Percentiles rank a stretch among this genome's conserved stretches.
Evolutionary conservation across 2,329 filamentous ascomycete species (phyloP).

Genomic region (Sporothrix phasma): DNA sequence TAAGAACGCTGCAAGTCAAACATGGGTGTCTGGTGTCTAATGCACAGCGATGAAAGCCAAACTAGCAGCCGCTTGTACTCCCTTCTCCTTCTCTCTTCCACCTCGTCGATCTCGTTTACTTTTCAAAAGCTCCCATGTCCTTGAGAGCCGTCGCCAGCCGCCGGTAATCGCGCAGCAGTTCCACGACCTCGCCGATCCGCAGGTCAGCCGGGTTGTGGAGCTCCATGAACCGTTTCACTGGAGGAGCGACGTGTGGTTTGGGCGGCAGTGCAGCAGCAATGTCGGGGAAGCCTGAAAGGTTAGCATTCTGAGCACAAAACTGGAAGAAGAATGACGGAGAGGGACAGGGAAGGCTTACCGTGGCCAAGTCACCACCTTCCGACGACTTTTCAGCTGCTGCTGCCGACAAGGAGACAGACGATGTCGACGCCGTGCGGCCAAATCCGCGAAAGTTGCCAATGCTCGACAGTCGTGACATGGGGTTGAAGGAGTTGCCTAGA

Average conservation of each 20-base stretch:
- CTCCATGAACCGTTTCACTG: constrained; percentile 64
- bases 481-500: constrained; percentile 71
- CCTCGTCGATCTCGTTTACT: constrained; percentile 9
- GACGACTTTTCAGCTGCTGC: constrained; percentile 21
- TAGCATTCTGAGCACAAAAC: too few relatives aligned
- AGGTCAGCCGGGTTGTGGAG: constrained; percentile 60
- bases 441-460: constrained; percentile 70
- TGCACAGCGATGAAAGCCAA: not conserved
- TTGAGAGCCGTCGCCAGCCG: constrained; percentile 56
- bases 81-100: not conserved
- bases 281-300: constrained; percentile 49
- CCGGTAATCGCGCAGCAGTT: constrained; percentile 65
- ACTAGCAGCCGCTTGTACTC: not conserved
- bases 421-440: constrained; percentile 44
- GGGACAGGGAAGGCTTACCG: constrained; percentile 33
- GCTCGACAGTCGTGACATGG: constrained; percentile 65
- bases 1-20: too few relatives aligned
- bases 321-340: too few relatives aligned
- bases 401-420: constrained; percentile 29
- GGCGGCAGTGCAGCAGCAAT: constrained; percentile 45
- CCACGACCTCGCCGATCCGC: constrained; percentile 60
- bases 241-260: constrained; percentile 52
- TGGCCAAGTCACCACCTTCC: constrained; percentile 47
- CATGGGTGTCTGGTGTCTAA: too few relatives aligned
- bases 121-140: constrained; percentile 50